A percentile compares a stretch with the other conserved stretches of the same genome.
phyloP scores from a whole-genome alignment of 345 rosid species.

The Pugionium dolabratum region DNA sequence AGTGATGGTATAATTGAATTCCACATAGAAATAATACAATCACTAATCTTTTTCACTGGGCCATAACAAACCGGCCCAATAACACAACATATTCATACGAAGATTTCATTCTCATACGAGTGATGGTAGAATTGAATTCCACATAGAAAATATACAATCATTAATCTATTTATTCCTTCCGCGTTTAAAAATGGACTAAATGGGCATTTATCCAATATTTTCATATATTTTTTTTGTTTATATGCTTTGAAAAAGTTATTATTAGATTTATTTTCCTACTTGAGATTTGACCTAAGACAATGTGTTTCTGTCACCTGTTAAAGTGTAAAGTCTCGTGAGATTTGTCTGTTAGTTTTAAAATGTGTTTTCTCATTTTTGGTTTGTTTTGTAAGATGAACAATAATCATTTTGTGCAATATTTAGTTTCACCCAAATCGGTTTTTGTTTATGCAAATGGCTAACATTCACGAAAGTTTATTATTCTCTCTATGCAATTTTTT shows the following conservation, averaged over 20 bases:
- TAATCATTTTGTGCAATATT: slow-evolving; percentile 8
- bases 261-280: slow-evolving; percentile 15
- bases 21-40: no score
- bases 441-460: not conserved
- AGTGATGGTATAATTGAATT: no score
- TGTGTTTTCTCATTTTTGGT: slow-evolving; percentile 1
- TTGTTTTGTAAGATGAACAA: not conserved
- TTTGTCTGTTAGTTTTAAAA: slow-evolving; percentile 29
- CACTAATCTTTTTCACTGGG: no score
- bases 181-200: no score
- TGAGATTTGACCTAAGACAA: slow-evolving; percentile 32
- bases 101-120: no score
- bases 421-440: not conserved
- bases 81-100: no score
- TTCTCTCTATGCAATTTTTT: no score
- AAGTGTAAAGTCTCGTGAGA: slow-evolving; percentile 28
- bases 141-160: no score
- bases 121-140: no score
- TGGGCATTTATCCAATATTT: no score
- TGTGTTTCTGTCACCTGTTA: slow-evolving; percentile 27
- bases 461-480: not conserved
- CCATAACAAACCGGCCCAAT: no score
- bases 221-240: not conserved
- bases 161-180: no score
- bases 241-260: slow-evolving; percentile 28